Evolutionary conservation across 306 rosid species (phyloP).

Genomic region (Malus sylvestris): DNA sequence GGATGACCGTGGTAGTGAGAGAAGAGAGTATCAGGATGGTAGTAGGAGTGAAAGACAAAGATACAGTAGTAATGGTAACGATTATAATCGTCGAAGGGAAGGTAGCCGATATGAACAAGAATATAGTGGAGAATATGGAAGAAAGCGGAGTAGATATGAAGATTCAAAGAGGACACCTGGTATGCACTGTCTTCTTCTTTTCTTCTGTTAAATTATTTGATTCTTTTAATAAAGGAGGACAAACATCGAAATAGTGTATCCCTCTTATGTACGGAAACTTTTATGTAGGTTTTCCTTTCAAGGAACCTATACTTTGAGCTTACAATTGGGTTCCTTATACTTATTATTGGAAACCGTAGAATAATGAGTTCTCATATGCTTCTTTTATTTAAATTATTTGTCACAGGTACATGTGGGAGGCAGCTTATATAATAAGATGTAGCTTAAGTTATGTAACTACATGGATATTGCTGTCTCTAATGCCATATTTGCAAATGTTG

Average conservation of each 20-base stretch:
- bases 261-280: not conserved
- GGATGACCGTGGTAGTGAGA: slow-evolving; percentile 43
- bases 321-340: not conserved
- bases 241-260: not conserved
- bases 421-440: not conserved
- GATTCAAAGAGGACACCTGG: slow-evolving; percentile 78
- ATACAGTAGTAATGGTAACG: slow-evolving; percentile 32
- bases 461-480: slow-evolving; percentile 7
- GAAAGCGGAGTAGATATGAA: slow-evolving; percentile 63
- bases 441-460: not conserved
- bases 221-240: not conserved
- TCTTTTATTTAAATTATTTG: not conserved
- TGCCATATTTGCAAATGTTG: slow-evolving; percentile 8
- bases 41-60: slow-evolving; percentile 38
- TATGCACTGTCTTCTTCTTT: slow-evolving; percentile 18
- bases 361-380: not conserved
- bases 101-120: slow-evolving; percentile 50
- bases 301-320: not conserved
- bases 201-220: not conserved
- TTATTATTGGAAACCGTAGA: not conserved
- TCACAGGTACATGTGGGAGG: too few species aligned
- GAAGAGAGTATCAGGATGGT: slow-evolving; percentile 46
- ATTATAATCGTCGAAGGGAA: slow-evolving; percentile 51
- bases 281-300: not conserved
- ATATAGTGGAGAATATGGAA: slow-evolving; percentile 36